phyloP scores from a whole-genome alignment of 176 grass and related monocot species.

The Microstegium vimineum region DNA sequence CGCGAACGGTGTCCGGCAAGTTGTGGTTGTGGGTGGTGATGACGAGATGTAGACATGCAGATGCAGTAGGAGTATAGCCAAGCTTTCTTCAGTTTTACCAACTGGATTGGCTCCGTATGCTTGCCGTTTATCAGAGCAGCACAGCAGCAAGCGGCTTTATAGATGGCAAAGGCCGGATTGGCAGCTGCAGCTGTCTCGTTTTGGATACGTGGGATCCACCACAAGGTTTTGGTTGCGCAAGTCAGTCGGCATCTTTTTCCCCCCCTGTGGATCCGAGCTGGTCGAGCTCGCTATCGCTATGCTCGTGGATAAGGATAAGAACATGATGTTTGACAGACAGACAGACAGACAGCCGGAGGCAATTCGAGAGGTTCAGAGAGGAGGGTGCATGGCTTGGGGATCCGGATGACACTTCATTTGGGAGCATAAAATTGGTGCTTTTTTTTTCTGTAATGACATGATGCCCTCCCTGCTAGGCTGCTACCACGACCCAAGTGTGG shows the following conservation, averaged over 20 bases:
- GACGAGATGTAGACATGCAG: not conserved
- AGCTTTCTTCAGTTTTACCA: not conserved
- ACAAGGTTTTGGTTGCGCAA: not conserved
- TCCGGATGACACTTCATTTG: not conserved
- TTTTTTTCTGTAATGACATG: not conserved
- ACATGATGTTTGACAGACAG: not conserved
- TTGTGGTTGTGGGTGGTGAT: no score
- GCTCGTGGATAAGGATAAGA: conserved; percentile 4
- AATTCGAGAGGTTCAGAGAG: not conserved
- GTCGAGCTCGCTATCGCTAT: not conserved
- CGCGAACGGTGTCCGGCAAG: conserved; percentile 2
- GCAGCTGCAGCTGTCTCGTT: not conserved
- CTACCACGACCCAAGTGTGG: not conserved
- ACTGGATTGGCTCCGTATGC: not conserved
- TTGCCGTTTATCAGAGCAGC: not conserved
- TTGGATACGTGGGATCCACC: not conserved
- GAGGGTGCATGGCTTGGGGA: not conserved
- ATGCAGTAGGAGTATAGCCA: not conserved
- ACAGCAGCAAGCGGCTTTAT: not conserved
- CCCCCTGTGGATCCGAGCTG: not conserved
- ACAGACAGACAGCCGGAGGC: not conserved
- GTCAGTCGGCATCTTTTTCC: not conserved
- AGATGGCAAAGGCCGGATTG: not conserved
- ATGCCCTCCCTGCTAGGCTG: not conserved
- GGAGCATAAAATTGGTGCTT: not conserved